Conservation (phyloP, 495 filamentous ascomycete genomes). For the Apodospora peruviana region DNA sequence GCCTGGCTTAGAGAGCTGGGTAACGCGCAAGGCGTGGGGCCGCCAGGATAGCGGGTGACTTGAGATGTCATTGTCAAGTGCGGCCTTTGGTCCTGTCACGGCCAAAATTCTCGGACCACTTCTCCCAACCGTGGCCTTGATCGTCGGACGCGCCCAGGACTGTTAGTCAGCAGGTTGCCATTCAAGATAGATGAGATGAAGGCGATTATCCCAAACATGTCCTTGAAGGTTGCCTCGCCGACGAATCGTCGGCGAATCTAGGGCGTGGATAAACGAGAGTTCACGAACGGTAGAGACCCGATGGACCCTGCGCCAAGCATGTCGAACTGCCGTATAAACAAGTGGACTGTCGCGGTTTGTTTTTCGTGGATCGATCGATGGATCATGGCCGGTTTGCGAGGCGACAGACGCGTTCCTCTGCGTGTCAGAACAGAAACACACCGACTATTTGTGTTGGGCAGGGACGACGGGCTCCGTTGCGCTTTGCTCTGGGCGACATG, state of each 20-base stretch:
- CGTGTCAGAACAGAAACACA: constrained; percentile 28
- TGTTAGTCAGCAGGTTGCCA: neutral
- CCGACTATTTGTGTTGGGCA: constrained; percentile 27
- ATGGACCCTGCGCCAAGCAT: no score
- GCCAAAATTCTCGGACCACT: no score
- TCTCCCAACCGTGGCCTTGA: no score
- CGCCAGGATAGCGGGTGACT: neutral
- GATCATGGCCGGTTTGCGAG: no score
- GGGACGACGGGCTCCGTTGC: constrained; percentile 14
- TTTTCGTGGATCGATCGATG: no score
- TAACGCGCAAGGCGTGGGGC: neutral
- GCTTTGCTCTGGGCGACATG: constrained; percentile 23
- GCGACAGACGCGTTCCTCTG: constrained; percentile 26
- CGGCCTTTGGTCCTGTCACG: no score
- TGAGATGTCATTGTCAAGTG: no score
- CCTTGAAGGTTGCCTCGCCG: neutral
- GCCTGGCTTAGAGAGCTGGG: constrained; percentile 1
- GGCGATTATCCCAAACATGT: neutral
- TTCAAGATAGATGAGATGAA: neutral
- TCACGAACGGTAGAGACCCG: no score
- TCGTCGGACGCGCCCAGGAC: no score
- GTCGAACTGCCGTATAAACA: no score
- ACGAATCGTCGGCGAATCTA: neutral
- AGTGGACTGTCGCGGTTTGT: no score
- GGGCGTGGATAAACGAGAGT: no score